phyloP scores from a whole-genome alignment of 2,329 filamentous ascomycete species.

The Paecilomyces fulvus region DNA sequence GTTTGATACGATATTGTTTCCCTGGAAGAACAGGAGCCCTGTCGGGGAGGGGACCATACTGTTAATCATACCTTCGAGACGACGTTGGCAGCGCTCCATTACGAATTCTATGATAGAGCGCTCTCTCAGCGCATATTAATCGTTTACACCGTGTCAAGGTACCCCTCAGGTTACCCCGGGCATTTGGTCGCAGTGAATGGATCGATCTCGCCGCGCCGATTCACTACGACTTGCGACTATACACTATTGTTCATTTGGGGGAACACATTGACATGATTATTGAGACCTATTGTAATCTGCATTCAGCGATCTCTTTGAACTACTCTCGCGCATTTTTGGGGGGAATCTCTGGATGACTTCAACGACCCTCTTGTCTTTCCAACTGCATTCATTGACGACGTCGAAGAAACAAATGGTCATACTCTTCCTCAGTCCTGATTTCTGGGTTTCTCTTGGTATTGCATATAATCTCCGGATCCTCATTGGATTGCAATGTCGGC shows the following conservation, averaged over 20 bases:
- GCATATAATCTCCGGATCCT: background rate
- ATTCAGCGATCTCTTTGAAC: background rate
- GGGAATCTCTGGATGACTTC: background rate
- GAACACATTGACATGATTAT: background rate
- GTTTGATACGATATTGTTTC: background rate
- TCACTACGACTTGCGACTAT: background rate
- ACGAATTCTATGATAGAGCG: background rate
- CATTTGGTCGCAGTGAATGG: background rate
- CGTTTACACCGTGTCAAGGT: background rate
- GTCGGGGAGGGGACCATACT: background rate
- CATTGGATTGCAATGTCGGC: constrained; percentile 31
- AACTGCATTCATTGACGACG: background rate
- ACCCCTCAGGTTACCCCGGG: background rate
- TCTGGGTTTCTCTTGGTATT: background rate
- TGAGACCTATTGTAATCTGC: background rate
- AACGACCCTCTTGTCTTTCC: background rate
- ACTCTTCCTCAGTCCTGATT: background rate
- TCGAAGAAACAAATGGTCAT: background rate
- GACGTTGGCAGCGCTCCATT: background rate
- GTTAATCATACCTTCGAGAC: background rate
- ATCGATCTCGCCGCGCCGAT: background rate
- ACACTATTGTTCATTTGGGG: background rate
- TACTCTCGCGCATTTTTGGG: background rate
- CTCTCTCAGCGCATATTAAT: background rate
- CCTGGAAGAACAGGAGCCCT: background rate